Base-by-base conservation (phyloP, 768 basidiomycete species). In the Termitomyces sp. region DNA sequence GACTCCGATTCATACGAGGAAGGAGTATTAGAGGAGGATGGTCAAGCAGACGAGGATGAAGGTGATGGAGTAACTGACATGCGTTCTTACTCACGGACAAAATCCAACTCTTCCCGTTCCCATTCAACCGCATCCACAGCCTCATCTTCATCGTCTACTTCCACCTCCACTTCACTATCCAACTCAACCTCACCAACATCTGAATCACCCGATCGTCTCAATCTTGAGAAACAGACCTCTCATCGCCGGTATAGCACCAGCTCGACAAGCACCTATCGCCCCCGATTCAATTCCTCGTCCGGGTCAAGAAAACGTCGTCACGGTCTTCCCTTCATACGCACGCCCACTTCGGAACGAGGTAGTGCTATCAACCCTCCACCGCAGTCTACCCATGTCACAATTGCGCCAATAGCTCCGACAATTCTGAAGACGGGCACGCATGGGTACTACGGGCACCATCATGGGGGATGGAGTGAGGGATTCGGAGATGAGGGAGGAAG, bases 381-480 rank as follows among this genome's bases (percentile, higher is more conserved):
- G 33, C 46, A 61, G 27, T 39, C 50, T 37, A 22, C 64, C 5
- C 72, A 76, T 61, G 79, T 81, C 44, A 79, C 73, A 22, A 81
- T 79, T 61, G 81, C 74, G 18, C 79, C 74, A 13, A 82, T 82
- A 58, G 77, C 81, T 32, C 83, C 84, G 8, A 95, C 97, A 5
- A 82, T 91, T 46, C 79, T 98, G 62, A 99, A 98, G 76, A 91
- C 91, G 18, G 82, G 78, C 10, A 77, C 80, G 1, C 74, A 79
- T 12, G 80, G 78, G 6, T 81, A 83, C 52, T 65, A 65, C 6
- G 70, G 68, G 57, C 72, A 74, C 16, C 72, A 74, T 27, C 73
- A 69, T 7, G 67, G 64, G 10, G 68, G 60, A 6, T 81, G 82
- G 81, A 67, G 71, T n/a, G 79, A 81, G 56, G 72, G 78, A 3